Conservation (phyloP, 2,329 filamentous ascomycete genomes). For the Ceratocystis diversiconidia region DNA sequence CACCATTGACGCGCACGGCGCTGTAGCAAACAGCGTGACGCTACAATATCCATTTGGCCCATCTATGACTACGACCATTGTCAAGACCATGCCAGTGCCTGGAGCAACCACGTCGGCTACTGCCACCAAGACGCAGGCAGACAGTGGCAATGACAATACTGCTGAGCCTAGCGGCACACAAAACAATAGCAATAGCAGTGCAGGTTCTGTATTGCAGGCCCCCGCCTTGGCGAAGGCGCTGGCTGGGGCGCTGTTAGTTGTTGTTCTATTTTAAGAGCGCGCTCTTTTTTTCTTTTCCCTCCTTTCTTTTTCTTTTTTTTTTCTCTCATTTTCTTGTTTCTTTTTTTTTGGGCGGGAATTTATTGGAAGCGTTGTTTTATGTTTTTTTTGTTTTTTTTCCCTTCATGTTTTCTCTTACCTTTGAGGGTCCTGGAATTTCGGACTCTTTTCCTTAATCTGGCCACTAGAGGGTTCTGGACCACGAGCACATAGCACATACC, state of each 20-base stretch:
- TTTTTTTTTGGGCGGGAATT: background rate
- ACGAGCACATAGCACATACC: background rate
- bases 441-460: background rate
- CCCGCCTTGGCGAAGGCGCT: background rate
- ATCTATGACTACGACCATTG: slow-evolving; percentile 22
- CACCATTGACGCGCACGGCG: slow-evolving; percentile 36
- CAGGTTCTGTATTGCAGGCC: slow-evolving; percentile 2
- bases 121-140: slow-evolving; percentile 7
- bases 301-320: background rate
- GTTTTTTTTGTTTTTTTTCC: background rate
- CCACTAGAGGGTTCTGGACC: background rate
- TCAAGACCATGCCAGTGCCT: slow-evolving; percentile 29
- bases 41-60: slow-evolving; percentile 33
- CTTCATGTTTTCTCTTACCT: background rate
- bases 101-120: background rate
- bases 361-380: slow-evolving; percentile 2
- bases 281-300: background rate
- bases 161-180: slow-evolving; percentile 19
- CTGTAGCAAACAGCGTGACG: slow-evolving; percentile 33
- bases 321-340: background rate
- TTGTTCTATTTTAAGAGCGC: slow-evolving; percentile 2
- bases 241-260: background rate
- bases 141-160: slow-evolving; percentile 12
- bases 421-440: background rate
- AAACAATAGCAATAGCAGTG: background rate